Evolutionary conservation across 2,329 filamentous ascomycete species (phyloP), one percentile per base, ranked within the genome.

Genomic region (Xylariaceae sp.): DNA sequence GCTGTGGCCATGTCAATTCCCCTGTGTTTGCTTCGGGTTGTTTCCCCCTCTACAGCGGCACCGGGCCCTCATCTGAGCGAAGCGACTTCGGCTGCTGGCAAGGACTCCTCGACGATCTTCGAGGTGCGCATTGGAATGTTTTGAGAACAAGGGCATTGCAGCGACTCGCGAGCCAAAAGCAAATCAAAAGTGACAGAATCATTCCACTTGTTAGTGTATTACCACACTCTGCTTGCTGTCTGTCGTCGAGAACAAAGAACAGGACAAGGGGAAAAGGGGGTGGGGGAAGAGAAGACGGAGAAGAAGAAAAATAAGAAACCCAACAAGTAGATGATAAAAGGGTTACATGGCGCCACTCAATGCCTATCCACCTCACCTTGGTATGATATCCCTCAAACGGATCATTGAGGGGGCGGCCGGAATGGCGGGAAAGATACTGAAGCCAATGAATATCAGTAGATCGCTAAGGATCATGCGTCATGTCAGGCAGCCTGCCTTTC

Each of bases 351-450:
- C 47, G 49, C 51, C 52, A 49, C 49, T 26, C 18, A 21, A 47
- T 8, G 29, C 42, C 40, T 47, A n/a, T 48, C 34, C 32, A 19
- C 46, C 13, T 47, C 45, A 30, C 39, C 36, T 41, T 48, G 40
- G 32, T 50, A 40, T 49, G 48, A 21, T 36, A 47, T 47, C 29
- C 22, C 41, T 47, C 57, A 60, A 58, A 55, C 55, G 48, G 42
- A 30, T 7, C 16, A 39, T 21, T 19, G 39, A 21, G 37, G 47
- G 18, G 16, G 45, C 32, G 42, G n/a, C 43, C 15, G 15, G 43
- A 54, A 29, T 26, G 12, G 34, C 21, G 16, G 36, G 43, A 36
- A 21, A 16, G 40, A 6, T 16, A 4, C 18, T 32, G 7, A n/a
- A 21, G 16, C 12, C 47, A 50, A 43, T 53, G 45, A 42, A 43